Percentiles rank a stretch among this genome's conserved stretches.
phyloP scores from a whole-genome alignment of 495 filamentous ascomycete species.

The Penicillium silybi region DNA sequence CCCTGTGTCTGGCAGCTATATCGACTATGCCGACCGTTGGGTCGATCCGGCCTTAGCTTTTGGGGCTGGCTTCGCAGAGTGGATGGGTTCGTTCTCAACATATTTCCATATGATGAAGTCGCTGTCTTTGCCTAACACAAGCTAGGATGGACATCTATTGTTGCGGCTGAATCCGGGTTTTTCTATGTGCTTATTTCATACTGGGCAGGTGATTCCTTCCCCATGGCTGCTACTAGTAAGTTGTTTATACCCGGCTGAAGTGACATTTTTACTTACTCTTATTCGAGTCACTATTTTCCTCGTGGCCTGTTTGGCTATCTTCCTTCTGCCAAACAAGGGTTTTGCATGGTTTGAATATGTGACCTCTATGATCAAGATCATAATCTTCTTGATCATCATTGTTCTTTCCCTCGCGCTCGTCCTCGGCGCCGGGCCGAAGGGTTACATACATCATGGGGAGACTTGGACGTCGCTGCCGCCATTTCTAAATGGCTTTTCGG shows the following conservation, averaged over 20 bases:
- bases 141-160: constrained; percentile 26
- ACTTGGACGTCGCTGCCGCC: constrained; percentile 22
- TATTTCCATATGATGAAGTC: no score
- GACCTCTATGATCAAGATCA: constrained; percentile 27
- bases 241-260: no score
- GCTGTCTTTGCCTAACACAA: no score
- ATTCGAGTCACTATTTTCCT: constrained; percentile 32
- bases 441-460: constrained; percentile 21
- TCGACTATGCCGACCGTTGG: constrained; percentile 33
- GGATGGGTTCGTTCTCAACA: no score
- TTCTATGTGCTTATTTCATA: constrained; percentile 17
- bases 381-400: constrained; percentile 30
- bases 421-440: constrained; percentile 16
- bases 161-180: constrained; percentile 23
- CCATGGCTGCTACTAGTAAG: neutral
- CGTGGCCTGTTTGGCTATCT: constrained; percentile 17
- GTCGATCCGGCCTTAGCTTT: constrained; percentile 33
- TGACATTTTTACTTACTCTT: neutral
- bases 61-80: constrained; percentile 25
- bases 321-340: constrained; percentile 20
- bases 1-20: constrained; percentile 27
- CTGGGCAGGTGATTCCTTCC: constrained; percentile 18
- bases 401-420: neutral
- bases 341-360: constrained; percentile 33
- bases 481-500: constrained; percentile 27